These are phyloP conservation scores for Hippophae rhamnoides DNA, from an alignment of 306 rosid species.

Conservation along the genomic window DNA sequence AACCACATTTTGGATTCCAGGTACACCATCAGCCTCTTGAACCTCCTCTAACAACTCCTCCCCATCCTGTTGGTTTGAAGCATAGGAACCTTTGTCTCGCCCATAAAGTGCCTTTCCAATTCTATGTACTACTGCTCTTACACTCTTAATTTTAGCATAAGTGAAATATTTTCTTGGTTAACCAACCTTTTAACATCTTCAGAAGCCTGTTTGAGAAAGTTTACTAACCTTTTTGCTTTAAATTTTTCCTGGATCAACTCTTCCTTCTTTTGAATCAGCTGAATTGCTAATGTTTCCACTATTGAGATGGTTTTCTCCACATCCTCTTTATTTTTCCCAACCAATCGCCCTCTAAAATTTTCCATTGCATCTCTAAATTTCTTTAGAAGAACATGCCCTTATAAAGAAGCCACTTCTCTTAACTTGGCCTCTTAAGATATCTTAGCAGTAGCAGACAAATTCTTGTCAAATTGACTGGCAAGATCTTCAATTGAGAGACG, in stretches of 20 bases:
- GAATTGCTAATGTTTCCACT: slow-evolving; percentile 97
- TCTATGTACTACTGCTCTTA: slow-evolving; percentile 81
- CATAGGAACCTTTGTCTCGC: slow-evolving; percentile 44
- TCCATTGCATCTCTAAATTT: slow-evolving; percentile 94
- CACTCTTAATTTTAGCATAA: slow-evolving; percentile 94
- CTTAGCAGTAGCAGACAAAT: slow-evolving; percentile 85
- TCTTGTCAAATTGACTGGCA: slow-evolving; percentile 91
- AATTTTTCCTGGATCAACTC: slow-evolving; percentile 94
- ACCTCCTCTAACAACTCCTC: slow-evolving; percentile 80
- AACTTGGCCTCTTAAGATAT: slow-evolving; percentile 89
- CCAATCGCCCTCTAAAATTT: slow-evolving; percentile 57
- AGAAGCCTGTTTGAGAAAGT: slow-evolving; percentile 97
- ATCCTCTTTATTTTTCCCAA: slow-evolving; percentile 80
- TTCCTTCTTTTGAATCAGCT: slow-evolving; percentile 94
- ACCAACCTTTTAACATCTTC: slow-evolving; percentile 97
- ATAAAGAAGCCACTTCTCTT: slow-evolving; percentile 85
- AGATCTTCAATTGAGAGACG: slow-evolving; percentile 95
- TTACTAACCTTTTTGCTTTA: slow-evolving; percentile 87
- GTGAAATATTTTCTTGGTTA: slow-evolving; percentile 89
- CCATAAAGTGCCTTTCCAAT: slow-evolving; percentile 91
- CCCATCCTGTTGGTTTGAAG: slow-evolving; percentile 75
- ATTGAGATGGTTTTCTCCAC: slow-evolving; percentile 92
- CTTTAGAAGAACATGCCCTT: slow-evolving; percentile 94
- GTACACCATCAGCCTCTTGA: slow-evolving; percentile 50
- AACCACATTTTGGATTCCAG: no score